Base-by-base conservation (phyloP, 2,329 filamentous ascomycete species). In the Aspergillus sp. region DNA sequence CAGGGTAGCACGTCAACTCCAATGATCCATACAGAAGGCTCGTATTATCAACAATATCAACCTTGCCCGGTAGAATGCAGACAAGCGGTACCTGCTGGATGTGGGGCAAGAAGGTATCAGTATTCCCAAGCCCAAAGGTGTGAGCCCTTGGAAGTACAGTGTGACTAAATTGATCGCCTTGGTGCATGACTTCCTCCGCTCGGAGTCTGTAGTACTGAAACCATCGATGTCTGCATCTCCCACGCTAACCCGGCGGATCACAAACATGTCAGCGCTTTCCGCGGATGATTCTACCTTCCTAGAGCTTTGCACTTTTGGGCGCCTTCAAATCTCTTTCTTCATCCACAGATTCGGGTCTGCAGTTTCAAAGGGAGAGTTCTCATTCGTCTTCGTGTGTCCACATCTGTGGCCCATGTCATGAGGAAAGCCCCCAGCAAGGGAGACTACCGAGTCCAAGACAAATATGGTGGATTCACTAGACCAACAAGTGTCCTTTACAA, bases 41-140 rank as follows among this genome's bases (percentile, higher is more conserved):
- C 17, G 17, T 19, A 48, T 50, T 8, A 38, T 57, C 4, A 57
- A 50, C 32, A 5, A 50, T 5, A 50, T 19, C 1, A 25, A 6
- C 1, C 42, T 57, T 25, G 54, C 41, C 54, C 30, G 30, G 11
- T 57, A 32, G 54, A 57, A 50, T 17, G 49, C 49, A 17, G 44
- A 57, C 44, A 57, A 57, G 32, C 47, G 27, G 7, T 57, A 57
- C 36, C 19, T 49, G 3, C 44, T 41, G 17, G 54, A 50, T 41
- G 21, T 57, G 44, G 8, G 21, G 25, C n/a, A 39, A 4, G 54
- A 44, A 10, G 54, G 54, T 2, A 50, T 57, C 27, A 32, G 19
- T 7, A 57, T 57, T 25, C 44, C 54, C 7, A 25, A 11, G 54
- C 41, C 54, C 2, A 36, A 30, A n/a, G 6, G 23, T 0, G 19